Percentiles rank a stretch among this genome's conserved stretches.
Conservation (phyloP, 2,329 filamentous ascomycete species). For the Penicillium freii region DNA sequence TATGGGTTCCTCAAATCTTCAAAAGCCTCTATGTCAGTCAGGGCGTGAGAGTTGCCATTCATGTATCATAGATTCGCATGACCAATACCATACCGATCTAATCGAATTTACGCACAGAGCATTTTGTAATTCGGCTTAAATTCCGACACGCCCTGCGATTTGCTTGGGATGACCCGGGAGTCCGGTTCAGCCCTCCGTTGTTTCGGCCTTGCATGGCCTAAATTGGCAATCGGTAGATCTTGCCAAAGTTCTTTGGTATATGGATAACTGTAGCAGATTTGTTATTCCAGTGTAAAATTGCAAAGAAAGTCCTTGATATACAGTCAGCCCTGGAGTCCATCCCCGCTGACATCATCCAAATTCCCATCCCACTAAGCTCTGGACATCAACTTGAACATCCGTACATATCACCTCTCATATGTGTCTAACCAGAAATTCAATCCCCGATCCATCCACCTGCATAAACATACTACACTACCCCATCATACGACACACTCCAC, state of each 20-base stretch:
- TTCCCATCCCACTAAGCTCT: neutral
- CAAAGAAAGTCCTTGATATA: neutral
- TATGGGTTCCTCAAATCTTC: conserved; percentile 20
- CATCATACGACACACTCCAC: neutral
- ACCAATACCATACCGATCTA: conserved; percentile 28
- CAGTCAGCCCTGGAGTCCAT: neutral
- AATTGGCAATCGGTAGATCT: neutral
- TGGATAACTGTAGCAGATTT: neutral
- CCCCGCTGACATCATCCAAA: conserved; percentile 27
- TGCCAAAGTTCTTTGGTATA: neutral
- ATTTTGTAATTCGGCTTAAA: neutral
- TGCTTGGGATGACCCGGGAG: neutral
- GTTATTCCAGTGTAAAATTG: neutral
- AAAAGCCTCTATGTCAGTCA: conserved; percentile 16
- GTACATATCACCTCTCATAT: neutral
- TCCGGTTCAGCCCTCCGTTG: neutral
- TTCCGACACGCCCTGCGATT: neutral
- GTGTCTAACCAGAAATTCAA: neutral
- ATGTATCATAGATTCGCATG: conserved; percentile 38
- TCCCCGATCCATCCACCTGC: neutral
- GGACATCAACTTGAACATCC: neutral
- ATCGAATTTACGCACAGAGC: conserved; percentile 5
- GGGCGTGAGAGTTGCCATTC: conserved; percentile 27
- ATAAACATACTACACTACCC: neutral
- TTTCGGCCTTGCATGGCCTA: neutral